Evolutionary conservation across 2,329 filamentous ascomycete genomes (phyloP), one percentile per base, ranked within the genome.

Genomic region (Colletotrichum gigasporum): DNA sequence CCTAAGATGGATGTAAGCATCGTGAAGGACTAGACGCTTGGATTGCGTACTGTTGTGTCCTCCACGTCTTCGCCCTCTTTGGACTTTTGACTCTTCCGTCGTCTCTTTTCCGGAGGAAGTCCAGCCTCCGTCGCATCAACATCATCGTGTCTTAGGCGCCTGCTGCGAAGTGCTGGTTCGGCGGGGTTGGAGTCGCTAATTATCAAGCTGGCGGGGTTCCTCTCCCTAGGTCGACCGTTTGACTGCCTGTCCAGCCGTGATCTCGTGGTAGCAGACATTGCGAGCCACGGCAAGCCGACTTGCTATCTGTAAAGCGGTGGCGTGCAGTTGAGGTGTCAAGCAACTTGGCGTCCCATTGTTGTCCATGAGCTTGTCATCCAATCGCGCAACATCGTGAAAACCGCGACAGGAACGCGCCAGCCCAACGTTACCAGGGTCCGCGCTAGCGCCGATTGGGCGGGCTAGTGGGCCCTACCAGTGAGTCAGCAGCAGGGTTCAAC

Each of bases 161-260:
- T 59, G 56, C 56, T 59, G 28, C 56, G 56, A 22, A 45, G 56
- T 12, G 35, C 37, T 3, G 47, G 10, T n/a, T n/a, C n/a, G n/a
- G n/a, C n/a, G n/a, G 47, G 12, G 44, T 32, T 16, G 24, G 30
- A n/a, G 35, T 26, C 41, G 22, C n/a, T n/a, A n/a, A n/a, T n/a
- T n/a, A n/a, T n/a, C n/a, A n/a, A n/a, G n/a, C n/a, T n/a, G n/a
- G n/a, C n/a, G n/a, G n/a, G n/a, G n/a, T n/a, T n/a, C n/a, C n/a
- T n/a, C n/a, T n/a, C n/a, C n/a, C n/a, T n/a, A n/a, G n/a, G n/a
- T n/a, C n/a, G n/a, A n/a, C 22, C 41, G 20, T 44, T 44, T 24
- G 18, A 10, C 14, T n/a, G 22, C 2, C 3, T 10, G 16, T 5
- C 35, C 7, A 16, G 35, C 9, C 41, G 41, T 24, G 22, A 26